Percentiles rank a stretch among this genome's conserved stretches.
Conservation (phyloP, 176 grass and related monocot species). For the Tillandsia fasciculata region DNA sequence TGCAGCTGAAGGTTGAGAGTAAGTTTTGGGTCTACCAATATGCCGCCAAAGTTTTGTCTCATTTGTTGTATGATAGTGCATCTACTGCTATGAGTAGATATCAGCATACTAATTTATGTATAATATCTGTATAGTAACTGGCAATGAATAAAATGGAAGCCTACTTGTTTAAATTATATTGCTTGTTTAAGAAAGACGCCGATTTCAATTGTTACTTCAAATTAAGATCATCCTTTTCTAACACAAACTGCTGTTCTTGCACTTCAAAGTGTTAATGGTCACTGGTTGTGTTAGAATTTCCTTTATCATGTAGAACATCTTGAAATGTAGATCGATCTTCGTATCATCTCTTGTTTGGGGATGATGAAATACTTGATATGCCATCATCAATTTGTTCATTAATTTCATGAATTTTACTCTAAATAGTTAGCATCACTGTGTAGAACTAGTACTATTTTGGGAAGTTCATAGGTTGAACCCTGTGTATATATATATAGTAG, state of each 20-base stretch:
- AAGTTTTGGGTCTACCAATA: conserved; percentile 18
- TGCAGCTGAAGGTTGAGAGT: conserved; percentile 41
- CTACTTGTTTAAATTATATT: not conserved
- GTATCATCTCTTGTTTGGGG: no score
- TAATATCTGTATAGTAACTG: conserved; percentile 1
- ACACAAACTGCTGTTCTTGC: no score
- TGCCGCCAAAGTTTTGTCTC: conserved; percentile 23
- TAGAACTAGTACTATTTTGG: not conserved
- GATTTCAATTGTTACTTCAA: not conserved
- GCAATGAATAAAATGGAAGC: not conserved
- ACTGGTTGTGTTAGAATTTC: no score
- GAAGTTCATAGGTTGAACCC: not conserved
- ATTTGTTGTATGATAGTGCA: conserved; percentile 21
- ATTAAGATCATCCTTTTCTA: no score
- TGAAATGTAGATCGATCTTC: no score
- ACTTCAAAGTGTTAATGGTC: no score
- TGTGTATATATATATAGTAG: conserved; percentile 5
- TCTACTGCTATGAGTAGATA: not conserved
- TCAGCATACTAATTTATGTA: not conserved
- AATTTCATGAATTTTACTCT: not conserved
- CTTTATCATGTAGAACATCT: no score
- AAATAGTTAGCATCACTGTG: not conserved
- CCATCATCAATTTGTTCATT: no score
- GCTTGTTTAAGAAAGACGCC: not conserved
- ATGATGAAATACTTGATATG: no score